phyloP scores from a whole-genome alignment of 2,329 filamentous ascomycete genomes.

The Fusarium brevicatenulatum region DNA sequence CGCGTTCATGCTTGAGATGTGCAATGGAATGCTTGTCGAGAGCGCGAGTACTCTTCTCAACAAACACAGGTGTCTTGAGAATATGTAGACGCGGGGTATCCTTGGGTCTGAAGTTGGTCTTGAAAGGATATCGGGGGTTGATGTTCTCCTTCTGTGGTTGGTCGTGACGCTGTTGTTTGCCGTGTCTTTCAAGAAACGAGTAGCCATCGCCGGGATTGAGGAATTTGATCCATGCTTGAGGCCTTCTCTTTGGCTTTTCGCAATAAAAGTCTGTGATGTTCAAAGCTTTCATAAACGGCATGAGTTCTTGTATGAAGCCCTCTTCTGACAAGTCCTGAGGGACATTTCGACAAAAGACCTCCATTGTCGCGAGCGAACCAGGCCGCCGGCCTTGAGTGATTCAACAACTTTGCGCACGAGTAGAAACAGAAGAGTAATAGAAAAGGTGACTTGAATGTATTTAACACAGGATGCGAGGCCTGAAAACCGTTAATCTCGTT shows the following conservation, averaged over 20 bases:
- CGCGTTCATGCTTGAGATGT: slow-evolving; percentile 44
- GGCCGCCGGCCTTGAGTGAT: neutral
- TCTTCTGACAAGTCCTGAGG: slow-evolving; percentile 54
- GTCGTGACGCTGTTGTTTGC: slow-evolving; percentile 36
- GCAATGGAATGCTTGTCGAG: slow-evolving; percentile 38
- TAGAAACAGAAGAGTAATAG: neutral
- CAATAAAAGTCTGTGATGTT: slow-evolving; percentile 56
- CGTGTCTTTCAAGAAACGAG: slow-evolving; percentile 54
- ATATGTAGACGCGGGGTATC: slow-evolving; percentile 47
- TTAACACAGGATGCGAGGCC: neutral
- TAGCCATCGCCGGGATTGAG: slow-evolving; percentile 51
- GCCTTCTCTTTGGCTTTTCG: slow-evolving; percentile 52
- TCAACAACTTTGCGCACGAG: too few species aligned
- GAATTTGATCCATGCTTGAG: slow-evolving; percentile 56
- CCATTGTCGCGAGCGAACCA: slow-evolving; percentile 49
- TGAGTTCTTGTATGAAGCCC: slow-evolving; percentile 52
- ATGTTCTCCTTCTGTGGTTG: slow-evolving; percentile 7
- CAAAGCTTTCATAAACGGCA: slow-evolving; percentile 53
- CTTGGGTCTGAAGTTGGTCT: neutral
- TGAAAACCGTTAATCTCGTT: neutral
- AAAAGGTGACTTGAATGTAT: neutral
- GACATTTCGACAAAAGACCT: slow-evolving; percentile 57
- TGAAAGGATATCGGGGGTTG: neutral
- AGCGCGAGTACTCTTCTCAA: slow-evolving; percentile 49
- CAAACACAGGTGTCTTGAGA: slow-evolving; percentile 45